These are phyloP conservation scores for Pseudofabraea citricarpa DNA, from an alignment of 2,329 filamentous ascomycete species.

Conservation along the genomic window DNA sequence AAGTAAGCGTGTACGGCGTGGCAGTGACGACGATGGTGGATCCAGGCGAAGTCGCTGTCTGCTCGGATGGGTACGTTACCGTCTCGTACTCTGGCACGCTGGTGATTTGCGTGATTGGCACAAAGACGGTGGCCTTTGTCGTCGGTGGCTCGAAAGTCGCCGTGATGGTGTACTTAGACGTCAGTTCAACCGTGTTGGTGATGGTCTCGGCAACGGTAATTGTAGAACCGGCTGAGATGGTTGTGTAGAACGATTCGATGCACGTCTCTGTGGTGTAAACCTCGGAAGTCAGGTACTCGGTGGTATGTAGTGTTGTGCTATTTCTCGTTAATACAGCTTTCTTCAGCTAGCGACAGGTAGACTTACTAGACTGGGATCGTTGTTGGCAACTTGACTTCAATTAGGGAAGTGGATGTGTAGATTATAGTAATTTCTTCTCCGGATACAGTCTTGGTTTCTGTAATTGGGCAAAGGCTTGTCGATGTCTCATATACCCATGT, in stretches of 20 bases:
- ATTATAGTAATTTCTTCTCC: slow-evolving; percentile 33
- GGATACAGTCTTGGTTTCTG: slow-evolving; percentile 38
- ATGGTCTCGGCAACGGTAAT: slow-evolving; percentile 39
- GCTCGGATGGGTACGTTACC: slow-evolving; percentile 18
- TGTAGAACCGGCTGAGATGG: slow-evolving; percentile 36
- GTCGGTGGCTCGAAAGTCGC: slow-evolving; percentile 18
- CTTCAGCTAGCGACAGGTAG: background rate
- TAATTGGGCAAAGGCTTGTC: slow-evolving; percentile 41
- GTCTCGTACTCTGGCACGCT: slow-evolving; percentile 14
- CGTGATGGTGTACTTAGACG: slow-evolving; percentile 25
- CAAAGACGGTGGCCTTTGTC: slow-evolving; percentile 17
- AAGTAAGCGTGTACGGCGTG: slow-evolving; percentile 3
- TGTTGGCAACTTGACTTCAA: slow-evolving; percentile 14
- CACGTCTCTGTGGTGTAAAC: slow-evolving; percentile 1
- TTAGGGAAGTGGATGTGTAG: slow-evolving; percentile 18
- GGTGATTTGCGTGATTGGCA: slow-evolving; percentile 18
- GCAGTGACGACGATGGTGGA: slow-evolving; percentile 9
- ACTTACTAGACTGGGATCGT: slow-evolving; percentile 11
- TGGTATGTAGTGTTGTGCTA: background rate
- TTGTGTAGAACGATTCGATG: slow-evolving; percentile 2
- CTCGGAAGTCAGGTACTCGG: slow-evolving; percentile 1
- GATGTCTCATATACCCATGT: slow-evolving; percentile 25
- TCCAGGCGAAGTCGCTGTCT: slow-evolving; percentile 13
- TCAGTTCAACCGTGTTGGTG: slow-evolving; percentile 36
- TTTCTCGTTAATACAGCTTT: background rate